Evolutionary conservation across 257 asterid species (phyloP).

Genomic region (Penstemon eatonii): DNA sequence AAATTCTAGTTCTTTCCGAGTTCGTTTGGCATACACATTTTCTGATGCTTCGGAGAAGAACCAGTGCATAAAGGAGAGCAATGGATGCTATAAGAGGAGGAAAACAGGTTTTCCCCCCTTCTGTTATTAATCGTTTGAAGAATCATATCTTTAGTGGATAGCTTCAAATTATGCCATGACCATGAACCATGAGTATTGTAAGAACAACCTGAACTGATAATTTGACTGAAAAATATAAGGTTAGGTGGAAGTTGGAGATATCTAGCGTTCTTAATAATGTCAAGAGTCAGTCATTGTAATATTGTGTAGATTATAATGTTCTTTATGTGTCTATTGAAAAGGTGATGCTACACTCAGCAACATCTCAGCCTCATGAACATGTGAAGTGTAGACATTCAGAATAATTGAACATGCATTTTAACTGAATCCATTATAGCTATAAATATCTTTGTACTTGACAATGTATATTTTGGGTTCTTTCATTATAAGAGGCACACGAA

Average conservation of each 20-base stretch:
- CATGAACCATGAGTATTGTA: conserved; percentile 14
- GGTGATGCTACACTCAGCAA: conserved; percentile 6
- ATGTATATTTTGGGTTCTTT: neutral
- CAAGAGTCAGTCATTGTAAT: neutral
- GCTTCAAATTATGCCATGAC: neutral
- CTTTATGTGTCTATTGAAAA: neutral
- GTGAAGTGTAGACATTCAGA: neutral
- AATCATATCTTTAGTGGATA: conserved; percentile 8
- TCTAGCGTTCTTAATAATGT: neutral
- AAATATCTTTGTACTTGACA: neutral
- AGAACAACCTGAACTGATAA: conserved; percentile 7
- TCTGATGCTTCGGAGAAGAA: conserved; percentile 42
- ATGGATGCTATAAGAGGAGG: conserved; percentile 73
- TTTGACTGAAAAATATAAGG: conserved; percentile 1
- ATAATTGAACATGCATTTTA: neutral
- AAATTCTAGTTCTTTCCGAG: conserved; percentile 48
- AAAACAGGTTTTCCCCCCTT: conserved; percentile 49
- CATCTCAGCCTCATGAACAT: neutral
- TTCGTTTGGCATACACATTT: conserved; percentile 61
- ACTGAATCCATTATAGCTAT: neutral
- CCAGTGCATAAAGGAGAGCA: conserved; percentile 36
- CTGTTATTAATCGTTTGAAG: neutral
- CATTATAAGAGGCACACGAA: conserved; percentile 11
- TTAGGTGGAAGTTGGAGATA: conserved; percentile 2
- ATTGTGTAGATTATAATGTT: neutral